Evolutionary conservation across 306 rosid species (phyloP).

Genomic region (Gastrolobium villosum): DNA sequence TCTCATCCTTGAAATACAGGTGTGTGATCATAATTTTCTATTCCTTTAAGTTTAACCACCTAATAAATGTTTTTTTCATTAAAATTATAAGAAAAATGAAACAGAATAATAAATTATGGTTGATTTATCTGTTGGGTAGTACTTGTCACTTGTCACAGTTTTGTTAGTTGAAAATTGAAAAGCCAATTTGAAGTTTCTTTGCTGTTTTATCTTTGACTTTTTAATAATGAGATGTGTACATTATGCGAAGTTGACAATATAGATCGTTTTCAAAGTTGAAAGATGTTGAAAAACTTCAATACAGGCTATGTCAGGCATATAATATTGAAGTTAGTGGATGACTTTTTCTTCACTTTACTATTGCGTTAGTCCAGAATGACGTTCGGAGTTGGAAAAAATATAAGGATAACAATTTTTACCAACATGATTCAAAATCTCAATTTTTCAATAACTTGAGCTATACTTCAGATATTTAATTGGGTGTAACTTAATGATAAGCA

Average conservation of each 20-base stretch:
- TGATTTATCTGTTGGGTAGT: not conserved
- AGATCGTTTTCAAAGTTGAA: conserved; percentile 2
- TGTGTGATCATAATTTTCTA: not conserved
- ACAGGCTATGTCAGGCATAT: conserved; percentile 26
- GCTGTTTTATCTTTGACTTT: conserved; percentile 19
- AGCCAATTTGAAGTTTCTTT: conserved; percentile 26
- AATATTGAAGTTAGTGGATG: conserved; percentile 19
- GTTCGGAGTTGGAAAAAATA: not conserved
- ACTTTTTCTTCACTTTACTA: not conserved
- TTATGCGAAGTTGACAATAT: conserved; percentile 9
- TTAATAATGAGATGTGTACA: not conserved
- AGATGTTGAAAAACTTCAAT: conserved; percentile 26
- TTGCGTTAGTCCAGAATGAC: conserved; percentile 37
- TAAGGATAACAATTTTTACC: not conserved
- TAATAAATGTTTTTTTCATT: too few species aligned
- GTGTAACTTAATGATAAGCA: not conserved
- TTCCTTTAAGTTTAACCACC: not conserved
- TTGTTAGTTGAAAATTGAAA: not conserved
- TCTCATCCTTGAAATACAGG: conserved; percentile 69
- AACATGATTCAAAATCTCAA: not conserved
- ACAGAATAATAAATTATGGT: not conserved
- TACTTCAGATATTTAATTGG: conserved; percentile 1
- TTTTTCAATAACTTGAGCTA: not conserved
- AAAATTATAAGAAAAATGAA: not conserved
- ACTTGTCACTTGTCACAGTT: not conserved